Conservation (phyloP, 306 rosid genomes). For the Myrica gale region DNA sequence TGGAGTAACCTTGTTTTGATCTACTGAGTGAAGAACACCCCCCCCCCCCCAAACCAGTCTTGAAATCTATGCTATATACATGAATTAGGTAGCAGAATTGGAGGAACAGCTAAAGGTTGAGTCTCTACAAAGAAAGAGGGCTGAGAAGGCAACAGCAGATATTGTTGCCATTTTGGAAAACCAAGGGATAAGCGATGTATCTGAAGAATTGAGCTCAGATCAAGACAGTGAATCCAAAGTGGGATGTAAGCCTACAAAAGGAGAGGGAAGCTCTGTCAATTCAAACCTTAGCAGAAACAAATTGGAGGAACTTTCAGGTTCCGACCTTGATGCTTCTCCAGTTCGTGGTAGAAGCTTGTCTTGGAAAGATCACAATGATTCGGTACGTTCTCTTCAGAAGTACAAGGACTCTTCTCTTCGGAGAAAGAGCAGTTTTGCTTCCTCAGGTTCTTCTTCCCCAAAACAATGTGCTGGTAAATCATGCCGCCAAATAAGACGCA, state of each 20-base stretch:
- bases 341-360: slow-evolving; percentile 66
- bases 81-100: slow-evolving; percentile 66
- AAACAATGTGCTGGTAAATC: slow-evolving; percentile 73
- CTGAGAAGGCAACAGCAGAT: slow-evolving; percentile 91
- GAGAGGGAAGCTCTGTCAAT: slow-evolving; percentile 34
- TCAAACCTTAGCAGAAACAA: slow-evolving; percentile 44
- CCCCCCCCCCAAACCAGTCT: slow-evolving; percentile 9
- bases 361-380: slow-evolving; percentile 78
- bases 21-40: slow-evolving; percentile 6
- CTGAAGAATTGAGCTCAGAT: slow-evolving; percentile 68
- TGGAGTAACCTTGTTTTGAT: slow-evolving; percentile 23
- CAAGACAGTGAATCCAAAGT: slow-evolving; percentile 59
- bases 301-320: slow-evolving; percentile 57
- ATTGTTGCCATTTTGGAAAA: slow-evolving; percentile 87
- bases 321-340: slow-evolving; percentile 59
- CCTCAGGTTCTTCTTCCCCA: slow-evolving; percentile 58
- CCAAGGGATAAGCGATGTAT: slow-evolving; percentile 68
- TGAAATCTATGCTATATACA: not conserved
- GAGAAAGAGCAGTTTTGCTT: slow-evolving; percentile 53
- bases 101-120: slow-evolving; percentile 76
- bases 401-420: slow-evolving; percentile 43
- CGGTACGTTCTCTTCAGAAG: slow-evolving; percentile 55
- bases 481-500: slow-evolving; percentile 72
- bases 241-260: slow-evolving; percentile 40
- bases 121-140: slow-evolving; percentile 77